A percentile compares a stretch with the other conserved stretches of the same genome.
Evolutionary conservation across 2,329 filamentous ascomycete genomes (phyloP).

Genomic region (Phialemonium atrogriseum): DNA sequence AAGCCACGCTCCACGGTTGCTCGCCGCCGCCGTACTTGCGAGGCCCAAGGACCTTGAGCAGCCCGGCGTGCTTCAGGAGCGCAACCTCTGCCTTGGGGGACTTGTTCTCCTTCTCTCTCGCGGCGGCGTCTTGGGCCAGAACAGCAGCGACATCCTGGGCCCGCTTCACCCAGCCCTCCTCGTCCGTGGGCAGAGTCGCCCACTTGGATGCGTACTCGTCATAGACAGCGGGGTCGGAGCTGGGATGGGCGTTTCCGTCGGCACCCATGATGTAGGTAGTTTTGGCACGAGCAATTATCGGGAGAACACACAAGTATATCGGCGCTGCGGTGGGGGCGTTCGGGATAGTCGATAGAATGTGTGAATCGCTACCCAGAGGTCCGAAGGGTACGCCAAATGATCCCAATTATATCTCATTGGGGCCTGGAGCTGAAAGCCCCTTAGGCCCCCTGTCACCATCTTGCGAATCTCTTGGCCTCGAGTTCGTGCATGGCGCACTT

Average conservation of each 20-base stretch:
- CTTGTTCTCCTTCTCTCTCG: conserved; percentile 28
- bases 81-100: conserved; percentile 30
- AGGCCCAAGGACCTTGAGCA: conserved; percentile 29
- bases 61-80: conserved; percentile 31
- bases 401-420: too few species aligned
- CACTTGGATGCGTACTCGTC: conserved; percentile 26
- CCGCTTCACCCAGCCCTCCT: conserved; percentile 27
- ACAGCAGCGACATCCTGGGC: conserved; percentile 28
- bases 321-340: too few species aligned
- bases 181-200: conserved; percentile 21
- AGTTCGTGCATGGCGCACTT: too few species aligned
- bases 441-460: too few species aligned
- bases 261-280: too few species aligned
- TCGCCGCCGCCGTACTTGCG: conserved; percentile 33
- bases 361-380: too few species aligned
- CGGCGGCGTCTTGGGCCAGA: conserved; percentile 22
- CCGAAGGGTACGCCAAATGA: too few species aligned
- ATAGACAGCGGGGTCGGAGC: conserved; percentile 28
- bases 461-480: too few species aligned
- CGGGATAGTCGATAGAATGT: too few species aligned
- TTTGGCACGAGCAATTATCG: too few species aligned
- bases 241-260: conserved; percentile 6
- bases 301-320: too few species aligned
- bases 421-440: too few species aligned
- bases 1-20: conserved; percentile 40